These are phyloP conservation scores for Pseudozyma flocculosa DNA, from an alignment of 1,284 basidiomycete genomes.

Conservation along the genomic window DNA sequence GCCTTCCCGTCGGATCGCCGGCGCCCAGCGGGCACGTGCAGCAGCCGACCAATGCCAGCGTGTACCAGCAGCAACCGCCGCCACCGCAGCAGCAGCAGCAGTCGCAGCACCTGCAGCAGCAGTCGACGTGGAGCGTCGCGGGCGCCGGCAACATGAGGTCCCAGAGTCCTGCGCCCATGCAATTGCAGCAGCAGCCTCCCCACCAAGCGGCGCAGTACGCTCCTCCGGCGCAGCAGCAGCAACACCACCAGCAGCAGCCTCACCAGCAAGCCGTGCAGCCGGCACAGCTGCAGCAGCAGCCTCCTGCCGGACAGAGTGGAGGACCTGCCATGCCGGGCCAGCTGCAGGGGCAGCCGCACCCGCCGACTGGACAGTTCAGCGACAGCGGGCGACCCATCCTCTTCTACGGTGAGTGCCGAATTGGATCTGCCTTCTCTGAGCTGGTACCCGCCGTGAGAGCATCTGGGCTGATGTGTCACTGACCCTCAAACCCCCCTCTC, in stretches of 20 bases:
- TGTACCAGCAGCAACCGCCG: conserved; percentile 10
- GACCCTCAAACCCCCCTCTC: not conserved
- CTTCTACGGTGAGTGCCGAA: conserved; percentile 79
- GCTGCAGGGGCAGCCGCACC: conserved; percentile 32
- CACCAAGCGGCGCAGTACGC: not conserved
- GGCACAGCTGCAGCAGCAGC: conserved; percentile 23
- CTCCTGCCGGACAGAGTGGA: conserved; percentile 3
- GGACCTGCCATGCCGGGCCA: not conserved
- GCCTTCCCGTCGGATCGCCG: conserved; percentile 13
- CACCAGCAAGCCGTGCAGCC: conserved; percentile 8
- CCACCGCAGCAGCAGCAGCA: conserved; percentile 5
- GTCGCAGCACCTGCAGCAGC: conserved; percentile 1
- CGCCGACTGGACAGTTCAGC: conserved; percentile 71
- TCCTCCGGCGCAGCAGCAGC: conserved; percentile 16
- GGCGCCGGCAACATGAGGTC: conserved; percentile 16
- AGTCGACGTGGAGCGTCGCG: conserved; percentile 1
- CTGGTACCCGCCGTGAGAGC: no score
- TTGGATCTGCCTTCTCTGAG: no score
- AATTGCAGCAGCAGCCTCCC: no score
- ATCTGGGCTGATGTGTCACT: no score
- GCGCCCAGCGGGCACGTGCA: conserved; percentile 21
- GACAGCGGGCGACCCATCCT: conserved; percentile 75
- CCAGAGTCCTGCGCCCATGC: conserved; percentile 15
- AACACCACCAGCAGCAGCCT: conserved; percentile 29
- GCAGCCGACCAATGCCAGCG: conserved; percentile 17